phyloP scores from a whole-genome alignment of 495 filamentous ascomycete species.

The Penicillium subrubescens region DNA sequence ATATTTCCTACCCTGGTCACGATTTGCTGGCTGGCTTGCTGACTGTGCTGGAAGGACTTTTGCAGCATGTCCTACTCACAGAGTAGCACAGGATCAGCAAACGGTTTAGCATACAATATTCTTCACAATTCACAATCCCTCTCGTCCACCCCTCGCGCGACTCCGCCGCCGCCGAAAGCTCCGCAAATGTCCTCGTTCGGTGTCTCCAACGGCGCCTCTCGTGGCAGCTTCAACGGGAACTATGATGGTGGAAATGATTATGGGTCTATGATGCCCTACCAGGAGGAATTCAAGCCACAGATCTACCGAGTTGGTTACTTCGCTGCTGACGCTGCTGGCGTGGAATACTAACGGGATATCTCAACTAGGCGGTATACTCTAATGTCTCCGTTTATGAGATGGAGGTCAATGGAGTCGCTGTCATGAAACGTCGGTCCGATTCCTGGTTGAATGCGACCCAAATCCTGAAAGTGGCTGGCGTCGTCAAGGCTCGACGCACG shows the following conservation, averaged over 20 bases:
- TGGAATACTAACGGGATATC: slow-evolving; percentile 22
- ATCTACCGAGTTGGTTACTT: slow-evolving; percentile 70
- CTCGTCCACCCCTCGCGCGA: slow-evolving; percentile 56
- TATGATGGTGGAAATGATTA: slow-evolving; percentile 55
- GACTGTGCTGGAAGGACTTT: slow-evolving; percentile 1
- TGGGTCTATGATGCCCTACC: slow-evolving; percentile 48
- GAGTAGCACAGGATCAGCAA: slow-evolving; percentile 43
- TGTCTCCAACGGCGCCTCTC: slow-evolving; percentile 41
- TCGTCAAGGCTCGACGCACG: slow-evolving; percentile 94
- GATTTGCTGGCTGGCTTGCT: slow-evolving; percentile 15
- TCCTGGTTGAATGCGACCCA: slow-evolving; percentile 95
- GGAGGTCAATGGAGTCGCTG: slow-evolving; percentile 86
- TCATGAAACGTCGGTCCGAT: slow-evolving; percentile 91
- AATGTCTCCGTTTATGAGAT: slow-evolving; percentile 96
- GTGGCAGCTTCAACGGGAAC: slow-evolving; percentile 39
- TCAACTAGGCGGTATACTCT: slow-evolving; percentile 82
- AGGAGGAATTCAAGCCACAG: slow-evolving; percentile 63
- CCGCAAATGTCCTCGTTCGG: slow-evolving; percentile 51
- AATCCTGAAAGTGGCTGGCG: slow-evolving; percentile 92
- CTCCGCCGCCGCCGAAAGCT: slow-evolving; percentile 48
- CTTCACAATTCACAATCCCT: slow-evolving; percentile 55
- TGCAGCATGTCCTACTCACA: slow-evolving; percentile 48
- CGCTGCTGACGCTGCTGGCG: slow-evolving; percentile 13
- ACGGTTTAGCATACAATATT: slow-evolving; percentile 46
- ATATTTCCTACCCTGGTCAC: slow-evolving; percentile 22